A percentile compares a stretch with the other conserved stretches of the same genome.
Evolutionary conservation across 2,329 filamentous ascomycete species (phyloP).

Genomic region (Cadophora sp.): DNA sequence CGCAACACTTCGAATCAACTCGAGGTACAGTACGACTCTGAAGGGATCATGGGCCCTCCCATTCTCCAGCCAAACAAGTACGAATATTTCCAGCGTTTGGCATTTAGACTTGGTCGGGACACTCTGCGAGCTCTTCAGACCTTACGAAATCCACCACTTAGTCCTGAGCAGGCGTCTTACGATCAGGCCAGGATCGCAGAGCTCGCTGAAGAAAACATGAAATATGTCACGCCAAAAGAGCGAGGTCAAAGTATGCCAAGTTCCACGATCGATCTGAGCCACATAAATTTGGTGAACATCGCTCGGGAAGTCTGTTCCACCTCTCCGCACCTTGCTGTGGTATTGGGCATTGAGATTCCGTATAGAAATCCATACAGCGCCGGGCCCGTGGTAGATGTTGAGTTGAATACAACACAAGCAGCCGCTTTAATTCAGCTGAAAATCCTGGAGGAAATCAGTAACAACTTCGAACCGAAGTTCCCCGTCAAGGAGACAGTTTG

Average conservation of each 20-base stretch:
- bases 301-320: conserved; percentile 34
- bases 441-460: conserved; percentile 40
- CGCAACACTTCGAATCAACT: conserved; percentile 5
- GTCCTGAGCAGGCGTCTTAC: background rate
- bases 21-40: conserved; percentile 34
- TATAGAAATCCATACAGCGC: background rate
- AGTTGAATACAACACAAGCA: conserved; percentile 28
- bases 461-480: conserved; percentile 41
- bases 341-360: conserved; percentile 18
- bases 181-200: background rate
- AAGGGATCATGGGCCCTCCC: conserved; percentile 28
- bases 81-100: conserved; percentile 30
- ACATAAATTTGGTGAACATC: conserved; percentile 27
- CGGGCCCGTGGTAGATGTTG: background rate
- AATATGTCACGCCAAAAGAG: conserved; percentile 18
- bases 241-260: background rate
- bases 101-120: conserved; percentile 38
- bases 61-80: conserved; percentile 41
- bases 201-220: conserved; percentile 12
- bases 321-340: conserved; percentile 36
- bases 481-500: conserved; percentile 41
- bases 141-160: background rate
- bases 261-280: background rate
- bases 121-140: conserved; percentile 5
- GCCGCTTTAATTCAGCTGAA: conserved; percentile 38